Conservation (phyloP, 2,329 filamentous ascomycete genomes). For the Xylariaceae sp. region DNA sequence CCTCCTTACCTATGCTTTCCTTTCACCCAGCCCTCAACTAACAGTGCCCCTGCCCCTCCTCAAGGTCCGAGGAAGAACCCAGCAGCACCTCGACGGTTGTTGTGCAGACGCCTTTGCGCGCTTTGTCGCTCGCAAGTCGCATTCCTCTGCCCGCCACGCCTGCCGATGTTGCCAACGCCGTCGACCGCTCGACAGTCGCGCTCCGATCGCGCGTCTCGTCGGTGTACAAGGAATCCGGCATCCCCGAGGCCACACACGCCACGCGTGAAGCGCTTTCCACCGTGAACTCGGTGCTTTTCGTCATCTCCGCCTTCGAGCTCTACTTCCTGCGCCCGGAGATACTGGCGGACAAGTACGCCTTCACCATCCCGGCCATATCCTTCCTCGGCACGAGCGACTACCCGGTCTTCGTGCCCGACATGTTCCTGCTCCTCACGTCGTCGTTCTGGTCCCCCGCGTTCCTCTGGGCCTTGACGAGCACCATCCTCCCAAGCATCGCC, state of each 20-base stretch:
- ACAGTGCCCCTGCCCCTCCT: slow-evolving; percentile 44
- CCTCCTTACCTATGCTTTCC: not conserved
- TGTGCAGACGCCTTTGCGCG: slow-evolving; percentile 46
- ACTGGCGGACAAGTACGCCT: slow-evolving; percentile 65
- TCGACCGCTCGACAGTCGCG: slow-evolving; percentile 65
- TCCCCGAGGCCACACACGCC: slow-evolving; percentile 59
- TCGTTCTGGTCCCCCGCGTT: slow-evolving; percentile 80
- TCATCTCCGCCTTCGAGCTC: slow-evolving; percentile 64
- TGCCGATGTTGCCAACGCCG: slow-evolving; percentile 66
- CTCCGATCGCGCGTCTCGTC: slow-evolving; percentile 61
- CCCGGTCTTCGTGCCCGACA: slow-evolving; percentile 67
- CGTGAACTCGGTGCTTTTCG: slow-evolving; percentile 64
- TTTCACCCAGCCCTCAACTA: slow-evolving; percentile 35
- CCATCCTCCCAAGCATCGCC: slow-evolving; percentile 62
- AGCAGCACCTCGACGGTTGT: slow-evolving; percentile 39
- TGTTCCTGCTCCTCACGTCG: slow-evolving; percentile 69
- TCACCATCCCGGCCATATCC: slow-evolving; percentile 61
- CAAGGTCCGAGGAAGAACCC: slow-evolving; percentile 31
- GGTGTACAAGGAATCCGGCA: slow-evolving; percentile 59
- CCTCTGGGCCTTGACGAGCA: slow-evolving; percentile 69
- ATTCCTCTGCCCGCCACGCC: slow-evolving; percentile 77
- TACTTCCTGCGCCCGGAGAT: slow-evolving; percentile 64
- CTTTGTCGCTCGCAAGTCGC: slow-evolving; percentile 50
- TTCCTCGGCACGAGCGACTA: slow-evolving; percentile 52
- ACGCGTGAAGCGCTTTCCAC: slow-evolving; percentile 68